Base-by-base conservation (phyloP, 2,329 filamentous ascomycete genomes). In the Arthrobotrys conoides region DNA sequence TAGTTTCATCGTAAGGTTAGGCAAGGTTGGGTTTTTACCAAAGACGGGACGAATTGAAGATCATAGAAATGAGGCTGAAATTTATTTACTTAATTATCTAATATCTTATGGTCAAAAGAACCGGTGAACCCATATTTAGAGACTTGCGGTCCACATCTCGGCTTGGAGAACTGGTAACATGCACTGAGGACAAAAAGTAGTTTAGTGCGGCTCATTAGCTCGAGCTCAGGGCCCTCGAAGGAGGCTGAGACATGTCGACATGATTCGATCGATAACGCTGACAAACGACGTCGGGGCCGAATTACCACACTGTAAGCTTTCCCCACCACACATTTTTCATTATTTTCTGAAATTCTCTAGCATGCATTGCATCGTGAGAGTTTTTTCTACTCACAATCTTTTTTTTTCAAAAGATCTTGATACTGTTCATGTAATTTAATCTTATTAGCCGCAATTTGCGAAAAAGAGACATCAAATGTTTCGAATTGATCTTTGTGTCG, bases 51-150 rank as follows among this genome's bases (percentile, higher is more conserved):
- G 16, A 5, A 27, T n/a, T n/a, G n/a, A n/a, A n/a, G n/a, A n/a
- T n/a, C n/a, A 18, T 16, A 2, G 30, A 9, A 38, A 59, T 41
- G 53, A 59, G 53, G 53, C 53, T 59, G 53, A 59, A 59, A 59
- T 30, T 30, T 30, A 30, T 30, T 30, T 30, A 30, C 27, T 30
- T 30, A 30, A 30, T 30, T 6, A 30, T 3, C 27, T 6, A 30
- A 3, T 30, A 30, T 30, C 6, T 30, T 30, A 30, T 30, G 27
- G 27, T 30, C 6, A 3, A 30, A 30, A 30, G 53, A 27, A n/a
- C 8, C 30, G 5, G 53, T 14, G 27, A 41, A 41, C 53, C 53
- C 33, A 59, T 38, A 38, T 59, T 59, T 59, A 59, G 53, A 59
- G 53, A 30, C 16, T 33, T 36, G 51, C 33, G 30, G 53, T 41